Evolutionary conservation across 225 moss, liverwort and hornwort genomes (phyloP), one percentile per base, ranked within the genome.

Genomic region (Asterella californica): DNA sequence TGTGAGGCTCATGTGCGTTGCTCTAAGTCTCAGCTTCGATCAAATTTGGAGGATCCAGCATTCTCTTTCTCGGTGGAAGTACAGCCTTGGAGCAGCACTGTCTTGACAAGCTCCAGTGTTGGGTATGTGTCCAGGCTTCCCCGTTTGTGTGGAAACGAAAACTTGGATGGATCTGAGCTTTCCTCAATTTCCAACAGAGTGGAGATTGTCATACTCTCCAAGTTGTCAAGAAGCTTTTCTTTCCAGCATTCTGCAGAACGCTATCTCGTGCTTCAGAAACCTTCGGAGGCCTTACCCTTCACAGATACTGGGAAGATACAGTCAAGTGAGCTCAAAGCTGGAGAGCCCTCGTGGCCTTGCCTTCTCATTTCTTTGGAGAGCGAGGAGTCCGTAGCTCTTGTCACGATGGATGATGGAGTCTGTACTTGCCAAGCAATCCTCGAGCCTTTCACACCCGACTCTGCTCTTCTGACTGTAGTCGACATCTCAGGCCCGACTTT

Each of bases 301-400:
- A 47, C 71, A 25, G 71, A 36, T 19, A 21, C 36, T 36, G 47
- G 19, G 46, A 71, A 47, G 24, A n/a, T 15, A 71, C 47, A n/a
- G 25, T 47, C 30, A 53, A 29, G 17, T 74, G 9, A 74, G 24
- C 88, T 87, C 66, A 84, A 80, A 82, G 81, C 83, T 70, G 91
- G 88, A 33, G 79, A 88, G 48, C 91, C 88, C n/a, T 83, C 88
- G 33, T 94, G 92, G 92, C 88, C 90, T 82, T 81, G 90, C 47
- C 83, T 94, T 53, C 87, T 94, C 49, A 53, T 94, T 69, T 83
- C 87, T 0, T 85, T 94, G 85, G 92, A 90, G 75, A 83, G 84
- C 32, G 84, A 86, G 67, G 70, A 79, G 57, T 82, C 81, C 75
- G 88, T 92, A 47, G 90, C 89, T 49, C 84, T 90, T 71, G 87